Evolutionary conservation across 2,329 filamentous ascomycete genomes (phyloP), one percentile per base, ranked within the genome.

Genomic region (Penicillium sp.): DNA sequence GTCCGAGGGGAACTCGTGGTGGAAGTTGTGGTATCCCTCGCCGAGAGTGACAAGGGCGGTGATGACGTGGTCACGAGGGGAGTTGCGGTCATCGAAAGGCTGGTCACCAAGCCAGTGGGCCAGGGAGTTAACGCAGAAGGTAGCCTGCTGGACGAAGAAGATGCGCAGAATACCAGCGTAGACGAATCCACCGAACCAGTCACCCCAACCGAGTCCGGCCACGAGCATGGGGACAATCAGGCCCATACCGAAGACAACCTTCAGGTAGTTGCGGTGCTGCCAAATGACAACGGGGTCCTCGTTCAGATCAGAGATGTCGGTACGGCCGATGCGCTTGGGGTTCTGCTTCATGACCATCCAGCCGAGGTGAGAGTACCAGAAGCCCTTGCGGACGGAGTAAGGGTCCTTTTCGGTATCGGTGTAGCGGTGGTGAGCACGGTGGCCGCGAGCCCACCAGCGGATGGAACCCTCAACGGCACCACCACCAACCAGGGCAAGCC

Each of bases 311-410:
- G 85, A 85, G 64, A 94, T 93, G 61, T 94, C 88, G 69, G 87
- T 90, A 53, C 88, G 86, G 63, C 89, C 89, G 62, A 89, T 88
- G 54, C 85, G 80, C 79, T 91, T 91, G 56, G 88, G 87, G 76
- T 94, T 91, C 75, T 94, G 88, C 79, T 91, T 91, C 79, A 94
- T 83, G 64, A 94, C 73, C 87, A 94, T 93, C 88, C 88, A 94
- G 62, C 88, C 88, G 48, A 94, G 76, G 74, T 89, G 85, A 45
- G 81, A 89, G 79, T 90, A 91, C 58, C 89, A 73, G 43, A 93
- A 79, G 59, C 88, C 88, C 78, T 94, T 94, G 73, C 87, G 84
- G 60, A 94, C 88, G 25, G 86, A 90, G 77, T 94, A 94, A 43
- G 88, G 89, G 60, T 94, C 88, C 77, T 93, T 93, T 34, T 90